Conservation (phyloP, 23 red algal genomes). For the Gracilaria vermiculophylla region DNA sequence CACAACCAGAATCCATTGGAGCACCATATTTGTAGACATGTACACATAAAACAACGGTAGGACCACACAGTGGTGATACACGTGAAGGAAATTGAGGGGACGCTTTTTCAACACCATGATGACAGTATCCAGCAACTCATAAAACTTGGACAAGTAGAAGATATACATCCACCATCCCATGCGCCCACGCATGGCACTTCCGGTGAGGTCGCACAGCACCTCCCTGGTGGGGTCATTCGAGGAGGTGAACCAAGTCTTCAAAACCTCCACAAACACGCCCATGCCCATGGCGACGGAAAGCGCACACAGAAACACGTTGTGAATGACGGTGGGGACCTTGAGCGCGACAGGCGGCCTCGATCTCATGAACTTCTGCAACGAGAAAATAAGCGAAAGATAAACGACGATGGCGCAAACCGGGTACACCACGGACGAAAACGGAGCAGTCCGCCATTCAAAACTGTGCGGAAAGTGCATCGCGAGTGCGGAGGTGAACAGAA, state of each 20-base stretch:
- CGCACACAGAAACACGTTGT: slow-evolving; percentile 85
- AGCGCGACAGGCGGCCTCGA: slow-evolving; percentile 63
- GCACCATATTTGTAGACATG: slow-evolving; percentile 87
- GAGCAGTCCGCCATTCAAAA: slow-evolving; percentile 63
- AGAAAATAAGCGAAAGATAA: slow-evolving; percentile 83
- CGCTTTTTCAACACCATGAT: slow-evolving; percentile 97
- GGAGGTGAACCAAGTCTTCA: slow-evolving; percentile 39
- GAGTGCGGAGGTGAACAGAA: neutral
- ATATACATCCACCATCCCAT: slow-evolving; percentile 97
- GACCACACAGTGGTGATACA: slow-evolving; percentile 97
- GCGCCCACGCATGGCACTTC: slow-evolving; percentile 64
- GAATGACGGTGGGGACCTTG: slow-evolving; percentile 42
- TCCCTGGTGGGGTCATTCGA: neutral
- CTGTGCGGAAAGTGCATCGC: neutral
- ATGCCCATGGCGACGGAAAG: slow-evolving; percentile 80
- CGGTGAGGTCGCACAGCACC: slow-evolving; percentile 69
- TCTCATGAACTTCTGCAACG: slow-evolving; percentile 81
- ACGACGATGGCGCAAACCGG: slow-evolving; percentile 58
- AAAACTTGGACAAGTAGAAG: slow-evolving; percentile 97
- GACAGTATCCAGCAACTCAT: slow-evolving; percentile 96
- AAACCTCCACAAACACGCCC: slow-evolving; percentile 66
- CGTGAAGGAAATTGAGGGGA: slow-evolving; percentile 92
- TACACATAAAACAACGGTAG: slow-evolving; percentile 94
- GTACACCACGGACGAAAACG: slow-evolving; percentile 63
- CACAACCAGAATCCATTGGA: slow-evolving; percentile 90